phyloP scores from a whole-genome alignment of 2,329 filamentous ascomycete genomes.

The Aspergillus glaucus region DNA sequence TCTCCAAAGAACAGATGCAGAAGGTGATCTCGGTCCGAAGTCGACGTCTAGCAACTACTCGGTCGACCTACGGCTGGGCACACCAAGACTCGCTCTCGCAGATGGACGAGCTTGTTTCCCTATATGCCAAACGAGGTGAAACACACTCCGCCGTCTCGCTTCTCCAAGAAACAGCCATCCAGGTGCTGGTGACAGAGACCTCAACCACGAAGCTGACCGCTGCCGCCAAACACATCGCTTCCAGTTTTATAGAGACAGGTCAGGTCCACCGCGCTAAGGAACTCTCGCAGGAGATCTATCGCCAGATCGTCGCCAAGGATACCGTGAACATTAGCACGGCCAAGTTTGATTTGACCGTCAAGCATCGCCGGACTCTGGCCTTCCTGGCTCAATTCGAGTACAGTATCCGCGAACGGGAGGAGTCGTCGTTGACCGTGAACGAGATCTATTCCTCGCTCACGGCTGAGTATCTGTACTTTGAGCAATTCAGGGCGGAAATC shows the following conservation, averaged over 20 bases:
- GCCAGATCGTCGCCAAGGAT: constrained; percentile 35
- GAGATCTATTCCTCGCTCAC: constrained; percentile 41
- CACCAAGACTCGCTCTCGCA: constrained; percentile 34
- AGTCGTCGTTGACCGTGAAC: constrained; percentile 27
- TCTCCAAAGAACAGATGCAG: constrained; percentile 22
- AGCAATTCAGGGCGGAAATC: constrained; percentile 33
- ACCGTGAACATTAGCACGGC: constrained; percentile 18
- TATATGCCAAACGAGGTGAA: constrained; percentile 30
- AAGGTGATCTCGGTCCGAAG: constrained; percentile 24
- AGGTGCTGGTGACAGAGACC: constrained; percentile 30
- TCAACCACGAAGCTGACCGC: constrained; percentile 23
- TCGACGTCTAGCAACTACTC: constrained; percentile 24
- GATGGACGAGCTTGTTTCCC: constrained; percentile 30
- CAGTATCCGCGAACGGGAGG: constrained; percentile 21
- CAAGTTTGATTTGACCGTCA: constrained; percentile 29
- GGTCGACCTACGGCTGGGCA: constrained; percentile 32
- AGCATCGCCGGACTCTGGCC: constrained; percentile 31
- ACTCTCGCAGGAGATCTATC: constrained; percentile 33
- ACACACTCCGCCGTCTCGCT: constrained; percentile 23
- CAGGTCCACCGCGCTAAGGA: constrained; percentile 28
- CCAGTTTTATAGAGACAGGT: constrained; percentile 30
- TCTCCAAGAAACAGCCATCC: constrained; percentile 27
- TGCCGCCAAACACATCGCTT: constrained; percentile 31
- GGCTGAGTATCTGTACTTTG: constrained; percentile 38
- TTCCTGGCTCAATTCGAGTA: constrained; percentile 45